Conservation (phyloP, 2,329 filamentous ascomycete species). For the Colletotrichum sp. region DNA sequence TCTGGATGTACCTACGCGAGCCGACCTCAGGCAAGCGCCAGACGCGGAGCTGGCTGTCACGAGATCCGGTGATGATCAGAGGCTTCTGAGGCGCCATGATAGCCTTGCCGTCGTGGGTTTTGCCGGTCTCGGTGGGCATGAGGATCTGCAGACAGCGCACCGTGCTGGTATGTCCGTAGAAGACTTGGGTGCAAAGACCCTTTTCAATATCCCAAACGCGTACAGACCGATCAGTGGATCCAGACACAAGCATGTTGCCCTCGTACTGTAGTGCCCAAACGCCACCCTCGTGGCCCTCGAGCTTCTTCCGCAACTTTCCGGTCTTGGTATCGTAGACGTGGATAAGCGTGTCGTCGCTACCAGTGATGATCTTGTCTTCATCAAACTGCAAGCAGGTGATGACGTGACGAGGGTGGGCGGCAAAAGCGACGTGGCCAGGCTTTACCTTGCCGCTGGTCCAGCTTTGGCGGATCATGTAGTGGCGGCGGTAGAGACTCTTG, state of each 20-base stretch:
- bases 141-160: constrained; percentile 95
- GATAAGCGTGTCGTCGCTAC: constrained; percentile 96
- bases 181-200: constrained; percentile 91
- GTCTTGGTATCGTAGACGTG: constrained; percentile 98
- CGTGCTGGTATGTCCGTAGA: constrained; percentile 97
- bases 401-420: constrained; percentile 94
- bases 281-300: constrained; percentile 94
- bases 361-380: constrained; percentile 96
- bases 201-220: constrained; percentile 99
- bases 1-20: constrained; percentile 80
- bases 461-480: constrained; percentile 86
- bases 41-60: constrained; percentile 91
- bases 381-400: constrained; percentile 98
- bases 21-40: constrained; percentile 89
- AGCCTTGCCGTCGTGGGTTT: constrained; percentile 71
- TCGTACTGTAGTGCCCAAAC: constrained; percentile 98
- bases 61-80: constrained; percentile 94
- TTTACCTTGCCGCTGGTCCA: constrained; percentile 90
- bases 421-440: constrained; percentile 91
- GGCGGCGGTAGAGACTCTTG: constrained; percentile 94
- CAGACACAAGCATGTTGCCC: constrained; percentile 92
- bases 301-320: constrained; percentile 79
- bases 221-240: constrained; percentile 95
- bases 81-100: constrained; percentile 94
- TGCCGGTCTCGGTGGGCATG: constrained; percentile 81